Conservation (phyloP, 345 rosid genomes). For the Diplotaxis tenuifolia region DNA sequence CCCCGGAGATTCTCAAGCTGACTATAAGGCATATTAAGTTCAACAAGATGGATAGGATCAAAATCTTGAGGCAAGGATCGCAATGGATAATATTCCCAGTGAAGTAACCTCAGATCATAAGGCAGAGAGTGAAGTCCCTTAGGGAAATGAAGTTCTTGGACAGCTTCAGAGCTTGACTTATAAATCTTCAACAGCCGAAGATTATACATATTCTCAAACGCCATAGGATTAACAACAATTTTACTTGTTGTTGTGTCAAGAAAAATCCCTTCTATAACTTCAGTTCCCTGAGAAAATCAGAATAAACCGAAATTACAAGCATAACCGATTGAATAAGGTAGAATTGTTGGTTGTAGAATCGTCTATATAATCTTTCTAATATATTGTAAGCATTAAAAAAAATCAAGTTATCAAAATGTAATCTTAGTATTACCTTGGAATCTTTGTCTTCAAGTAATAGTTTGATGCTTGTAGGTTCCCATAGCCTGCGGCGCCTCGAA, state of each 20-base stretch:
- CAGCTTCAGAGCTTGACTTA: background rate
- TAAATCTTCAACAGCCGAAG: conserved; percentile 24
- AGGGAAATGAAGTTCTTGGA: background rate
- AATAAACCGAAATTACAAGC: background rate
- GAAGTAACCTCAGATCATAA: conserved; percentile 23
- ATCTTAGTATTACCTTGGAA: background rate
- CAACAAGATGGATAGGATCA: conserved; percentile 11
- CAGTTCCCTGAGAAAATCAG: conserved; percentile 11
- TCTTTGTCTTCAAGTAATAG: conserved; percentile 5
- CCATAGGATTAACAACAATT: background rate
- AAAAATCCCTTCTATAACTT: conserved; percentile 31
- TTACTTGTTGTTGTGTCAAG: background rate
- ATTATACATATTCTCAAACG: conserved; percentile 29
- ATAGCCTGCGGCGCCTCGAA: conserved; percentile 7
- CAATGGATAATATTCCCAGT: conserved; percentile 31
- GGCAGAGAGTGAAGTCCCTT: background rate
- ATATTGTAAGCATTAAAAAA: no score
- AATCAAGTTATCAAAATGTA: background rate
- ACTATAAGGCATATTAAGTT: conserved; percentile 25
- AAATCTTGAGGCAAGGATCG: conserved; percentile 5
- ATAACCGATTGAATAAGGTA: background rate
- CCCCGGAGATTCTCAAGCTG: conserved; percentile 19
- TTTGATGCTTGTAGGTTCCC: background rate
- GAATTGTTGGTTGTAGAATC: background rate
- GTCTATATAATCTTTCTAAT: no score